phyloP scores from a whole-genome alignment of 2,329 filamentous ascomycete species.

The Trematosphaeria pertusa region DNA sequence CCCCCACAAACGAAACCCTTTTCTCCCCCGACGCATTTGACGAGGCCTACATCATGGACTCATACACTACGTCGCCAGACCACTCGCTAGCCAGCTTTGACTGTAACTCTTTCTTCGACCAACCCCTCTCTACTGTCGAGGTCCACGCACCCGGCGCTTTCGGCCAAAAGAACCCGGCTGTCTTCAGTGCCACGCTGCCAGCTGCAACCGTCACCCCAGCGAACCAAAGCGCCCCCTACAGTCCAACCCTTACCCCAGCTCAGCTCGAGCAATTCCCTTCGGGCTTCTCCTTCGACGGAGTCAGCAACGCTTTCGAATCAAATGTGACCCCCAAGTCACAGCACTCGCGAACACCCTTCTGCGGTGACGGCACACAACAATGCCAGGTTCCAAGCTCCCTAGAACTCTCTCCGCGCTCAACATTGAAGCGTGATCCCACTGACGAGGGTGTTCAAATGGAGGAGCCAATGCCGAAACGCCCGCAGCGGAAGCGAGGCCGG shows the following conservation, averaged over 20 bases:
- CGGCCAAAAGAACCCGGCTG: not conserved
- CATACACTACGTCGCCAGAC: slow-evolving; percentile 17
- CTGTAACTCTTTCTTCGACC: slow-evolving; percentile 22
- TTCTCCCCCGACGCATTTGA: slow-evolving; percentile 18
- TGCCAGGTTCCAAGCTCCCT: slow-evolving; percentile 9
- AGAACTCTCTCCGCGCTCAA: slow-evolving; percentile 14
- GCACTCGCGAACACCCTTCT: slow-evolving; percentile 25
- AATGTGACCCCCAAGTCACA: not conserved
- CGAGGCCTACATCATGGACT: slow-evolving; percentile 19
- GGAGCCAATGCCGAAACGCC: slow-evolving; percentile 9
- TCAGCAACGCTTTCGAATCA: not conserved
- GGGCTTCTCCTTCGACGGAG: slow-evolving; percentile 9
- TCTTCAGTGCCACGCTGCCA: slow-evolving; percentile 9
- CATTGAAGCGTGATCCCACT: slow-evolving; percentile 21
- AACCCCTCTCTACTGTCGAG: slow-evolving; percentile 20
- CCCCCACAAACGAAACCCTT: slow-evolving; percentile 17
- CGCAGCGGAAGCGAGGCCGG: slow-evolving; percentile 16
- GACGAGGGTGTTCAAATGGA: not conserved
- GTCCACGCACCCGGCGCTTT: slow-evolving; percentile 8
- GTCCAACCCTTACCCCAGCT: slow-evolving; percentile 3
- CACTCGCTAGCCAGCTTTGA: slow-evolving; percentile 21
- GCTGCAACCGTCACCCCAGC: not conserved
- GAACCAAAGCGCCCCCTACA: not conserved
- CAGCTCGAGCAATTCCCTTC: slow-evolving; percentile 5
- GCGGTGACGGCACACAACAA: slow-evolving; percentile 14